Base-by-base conservation (phyloP, 164 flowering plant species). In the Brasenia schreberi region DNA sequence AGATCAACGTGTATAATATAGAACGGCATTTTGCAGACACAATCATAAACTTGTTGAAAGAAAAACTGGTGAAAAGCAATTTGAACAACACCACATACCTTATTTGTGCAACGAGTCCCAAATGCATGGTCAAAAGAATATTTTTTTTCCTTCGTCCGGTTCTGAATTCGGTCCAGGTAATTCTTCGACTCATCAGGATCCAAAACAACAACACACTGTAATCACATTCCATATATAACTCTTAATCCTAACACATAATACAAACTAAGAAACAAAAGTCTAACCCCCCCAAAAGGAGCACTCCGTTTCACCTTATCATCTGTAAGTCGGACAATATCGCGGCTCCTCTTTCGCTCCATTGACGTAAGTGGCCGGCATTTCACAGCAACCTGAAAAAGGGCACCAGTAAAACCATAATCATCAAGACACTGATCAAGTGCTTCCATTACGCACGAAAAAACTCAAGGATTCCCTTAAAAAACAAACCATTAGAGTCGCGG, bases 171-270 rank as follows among this genome's bases (percentile, higher is more conserved):
- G 66, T 87, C 92, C 56, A 91, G 86, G 75, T 91, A 91, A 73
- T 87, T 87, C 76, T 89, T 91, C 4, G 91, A 84, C 72, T 83
- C 65, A 69, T 91, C 96, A 65, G 97, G 96, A 81, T 91, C 96
- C 80, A 91, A 74, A 56, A 91, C 80, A 59, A 83, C 68, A 64
- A 91, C 85, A 71, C 87, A 90, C 97, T 91, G 65, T 69, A 66
- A 6, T n/a, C 5, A 53, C 27, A 52, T 19, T 27, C 65, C 33
- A 63, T 6, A 7, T 23, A 9, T 1, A 63, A 62, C 17, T 16
- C 12, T 14, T n/a, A 62, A 49, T 43, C n/a, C 45, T 33, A 27
- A 19, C 16, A 66, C 16, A 33, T 33, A 33, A 33, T 33, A 33
- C 39, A 33, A 33, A 33, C 42, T 39, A 16, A 44, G n/a, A 27